A percentile compares a stretch with the other conserved stretches of the same genome.
Evolutionary conservation across 1,139 yeast species (phyloP).

Genomic region (Zygosaccharomyces sapae): DNA sequence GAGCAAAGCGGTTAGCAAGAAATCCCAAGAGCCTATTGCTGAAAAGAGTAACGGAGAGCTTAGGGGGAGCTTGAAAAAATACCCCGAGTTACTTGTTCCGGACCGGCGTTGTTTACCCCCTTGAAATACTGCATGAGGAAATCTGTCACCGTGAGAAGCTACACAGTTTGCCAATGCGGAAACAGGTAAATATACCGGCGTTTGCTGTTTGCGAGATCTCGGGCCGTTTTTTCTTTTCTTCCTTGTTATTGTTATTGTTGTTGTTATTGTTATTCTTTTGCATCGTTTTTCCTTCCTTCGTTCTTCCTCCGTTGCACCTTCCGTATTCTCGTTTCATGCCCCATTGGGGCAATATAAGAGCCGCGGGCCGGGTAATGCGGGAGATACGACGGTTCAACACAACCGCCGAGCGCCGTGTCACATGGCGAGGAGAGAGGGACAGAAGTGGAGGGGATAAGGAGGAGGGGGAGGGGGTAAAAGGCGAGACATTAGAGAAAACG

Average conservation of each 20-base stretch:
- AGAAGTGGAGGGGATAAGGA: too few species aligned
- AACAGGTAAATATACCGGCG: not conserved
- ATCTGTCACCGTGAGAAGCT: not conserved
- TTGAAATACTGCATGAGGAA: conserved; percentile 4
- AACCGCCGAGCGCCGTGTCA: not conserved
- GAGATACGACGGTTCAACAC: not conserved
- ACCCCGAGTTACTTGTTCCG: conserved; percentile 3
- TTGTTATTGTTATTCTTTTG: too few species aligned
- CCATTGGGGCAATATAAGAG: conserved; percentile 1
- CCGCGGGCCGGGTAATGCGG: not conserved
- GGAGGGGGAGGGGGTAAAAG: too few species aligned
- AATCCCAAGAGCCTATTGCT: conserved; percentile 5
- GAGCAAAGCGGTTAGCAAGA: conserved; percentile 8
- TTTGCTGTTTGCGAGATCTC: conserved; percentile 2
- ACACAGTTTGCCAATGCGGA: not conserved
- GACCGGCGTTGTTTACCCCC: conserved; percentile 7
- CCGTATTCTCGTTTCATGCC: not conserved
- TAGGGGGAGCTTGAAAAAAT: not conserved
- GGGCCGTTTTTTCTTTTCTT: not conserved
- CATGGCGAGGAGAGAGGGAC: too few species aligned
- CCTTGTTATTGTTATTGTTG: not conserved
- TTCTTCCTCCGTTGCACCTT: not conserved
- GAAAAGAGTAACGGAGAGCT: not conserved
- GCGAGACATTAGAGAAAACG: too few species aligned
- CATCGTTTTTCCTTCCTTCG: not conserved